Conservation (phyloP, 345 rosid species). For the Erysimum cheiranthoides region DNA sequence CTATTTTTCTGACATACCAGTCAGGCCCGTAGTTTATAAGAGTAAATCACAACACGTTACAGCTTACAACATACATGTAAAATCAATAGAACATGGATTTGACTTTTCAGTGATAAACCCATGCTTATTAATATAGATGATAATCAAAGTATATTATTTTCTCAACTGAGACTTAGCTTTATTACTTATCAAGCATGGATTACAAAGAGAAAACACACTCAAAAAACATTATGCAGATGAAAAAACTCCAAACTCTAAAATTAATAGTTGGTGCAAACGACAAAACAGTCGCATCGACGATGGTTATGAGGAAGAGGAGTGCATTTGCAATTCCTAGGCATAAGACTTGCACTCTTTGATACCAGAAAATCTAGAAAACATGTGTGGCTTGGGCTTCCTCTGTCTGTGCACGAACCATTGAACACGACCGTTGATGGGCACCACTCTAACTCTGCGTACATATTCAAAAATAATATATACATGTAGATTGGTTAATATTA, state of each 20-base stretch:
- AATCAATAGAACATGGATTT: not conserved
- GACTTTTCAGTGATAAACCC: not conserved
- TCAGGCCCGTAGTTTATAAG: too few relatives aligned
- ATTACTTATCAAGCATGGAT: not conserved
- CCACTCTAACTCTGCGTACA: constrained; percentile 26
- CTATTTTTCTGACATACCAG: too few relatives aligned
- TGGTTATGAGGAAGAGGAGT: constrained; percentile 16
- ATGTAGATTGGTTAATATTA: not conserved
- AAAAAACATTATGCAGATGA: not conserved
- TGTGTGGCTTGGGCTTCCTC: constrained; percentile 29
- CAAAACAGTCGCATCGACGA: constrained; percentile 26
- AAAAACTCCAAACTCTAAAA: constrained; percentile 9
- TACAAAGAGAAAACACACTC: not conserved
- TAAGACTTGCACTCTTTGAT: constrained; percentile 30
- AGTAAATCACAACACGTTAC: not conserved
- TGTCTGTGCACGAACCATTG: constrained; percentile 28
- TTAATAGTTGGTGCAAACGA: not conserved
- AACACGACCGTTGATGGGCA: constrained; percentile 19
- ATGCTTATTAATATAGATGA: not conserved
- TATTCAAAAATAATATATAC: not conserved
- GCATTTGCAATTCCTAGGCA: constrained; percentile 35
- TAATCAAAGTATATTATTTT: not conserved
- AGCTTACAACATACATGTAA: not conserved
- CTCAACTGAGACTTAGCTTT: not conserved
- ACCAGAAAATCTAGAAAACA: constrained; percentile 29